Evolutionary conservation across 148 eudicot species (phyloP).

Genomic region (Vaccinium darrowii): DNA sequence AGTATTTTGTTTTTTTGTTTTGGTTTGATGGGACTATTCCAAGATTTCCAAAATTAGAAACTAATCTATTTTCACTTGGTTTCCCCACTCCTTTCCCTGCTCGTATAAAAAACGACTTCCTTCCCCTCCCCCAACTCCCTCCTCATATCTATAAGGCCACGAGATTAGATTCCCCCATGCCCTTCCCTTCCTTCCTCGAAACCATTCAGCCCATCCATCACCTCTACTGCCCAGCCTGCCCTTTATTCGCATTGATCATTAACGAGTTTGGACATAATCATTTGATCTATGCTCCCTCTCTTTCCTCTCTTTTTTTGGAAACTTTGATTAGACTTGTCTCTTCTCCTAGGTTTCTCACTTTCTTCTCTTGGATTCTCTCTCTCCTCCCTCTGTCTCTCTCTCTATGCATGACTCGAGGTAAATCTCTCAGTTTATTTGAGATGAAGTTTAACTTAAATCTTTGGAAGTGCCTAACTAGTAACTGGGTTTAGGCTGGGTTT

Average conservation of each 20-base stretch:
- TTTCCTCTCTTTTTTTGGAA: constrained; percentile 33
- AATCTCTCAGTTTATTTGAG: background rate
- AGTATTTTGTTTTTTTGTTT: constrained; percentile 22
- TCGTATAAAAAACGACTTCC: constrained; percentile 40
- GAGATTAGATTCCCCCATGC: constrained; percentile 25
- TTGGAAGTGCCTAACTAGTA: background rate
- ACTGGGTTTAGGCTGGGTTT: no score
- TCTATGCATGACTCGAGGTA: background rate
- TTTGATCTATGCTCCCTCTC: constrained; percentile 33
- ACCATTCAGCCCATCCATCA: background rate
- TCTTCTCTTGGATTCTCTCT: constrained; percentile 12
- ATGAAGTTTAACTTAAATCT: background rate
- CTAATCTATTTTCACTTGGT: constrained; percentile 38
- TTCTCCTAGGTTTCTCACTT: constrained; percentile 4
- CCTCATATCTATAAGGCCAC: background rate
- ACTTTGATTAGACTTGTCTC: constrained; percentile 32
- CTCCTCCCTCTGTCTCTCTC: background rate
- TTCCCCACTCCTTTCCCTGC: constrained; percentile 45
- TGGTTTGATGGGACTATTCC: constrained; percentile 55
- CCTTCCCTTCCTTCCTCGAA: constrained; percentile 23
- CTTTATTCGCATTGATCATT: constrained; percentile 33
- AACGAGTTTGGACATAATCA: constrained; percentile 54
- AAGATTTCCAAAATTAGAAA: constrained; percentile 49
- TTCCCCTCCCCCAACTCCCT: background rate
- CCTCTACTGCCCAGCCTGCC: background rate